phyloP scores from a whole-genome alignment of 148 eudicot species.

The Cornus controversa region DNA sequence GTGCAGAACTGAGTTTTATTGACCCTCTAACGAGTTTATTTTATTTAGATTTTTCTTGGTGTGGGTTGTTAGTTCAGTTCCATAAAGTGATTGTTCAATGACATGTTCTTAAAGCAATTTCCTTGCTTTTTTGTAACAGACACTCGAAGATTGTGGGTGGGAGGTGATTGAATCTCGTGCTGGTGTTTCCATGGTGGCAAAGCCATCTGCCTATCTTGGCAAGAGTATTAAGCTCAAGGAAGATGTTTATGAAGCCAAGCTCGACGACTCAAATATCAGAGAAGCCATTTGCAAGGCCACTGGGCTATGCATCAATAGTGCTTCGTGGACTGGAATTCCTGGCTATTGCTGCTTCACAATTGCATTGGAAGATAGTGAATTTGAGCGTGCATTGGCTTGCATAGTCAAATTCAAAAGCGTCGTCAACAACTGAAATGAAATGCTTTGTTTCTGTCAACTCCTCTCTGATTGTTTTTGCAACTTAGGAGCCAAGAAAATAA shows the following conservation, averaged over 20 bases:
- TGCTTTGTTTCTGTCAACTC: neutral
- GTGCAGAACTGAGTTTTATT: neutral
- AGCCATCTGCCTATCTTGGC: constrained; percentile 66
- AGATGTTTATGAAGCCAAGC: constrained; percentile 42
- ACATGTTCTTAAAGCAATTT: neutral
- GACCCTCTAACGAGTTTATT: neutral
- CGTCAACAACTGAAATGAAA: constrained; percentile 27
- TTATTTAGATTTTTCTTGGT: neutral
- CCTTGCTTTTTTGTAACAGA: constrained; percentile 34
- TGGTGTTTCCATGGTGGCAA: constrained; percentile 88
- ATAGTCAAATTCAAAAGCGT: constrained; percentile 53
- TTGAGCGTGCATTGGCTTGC: constrained; percentile 66
- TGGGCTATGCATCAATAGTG: constrained; percentile 80
- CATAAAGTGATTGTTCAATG: too few species aligned
- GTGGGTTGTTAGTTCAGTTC: neutral
- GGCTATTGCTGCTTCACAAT: constrained; percentile 87
- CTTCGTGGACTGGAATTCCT: constrained; percentile 88
- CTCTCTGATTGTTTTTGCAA: constrained; percentile 1
- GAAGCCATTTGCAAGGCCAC: constrained; percentile 70
- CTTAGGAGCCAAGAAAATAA: constrained; percentile 9
- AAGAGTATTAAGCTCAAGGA: constrained; percentile 50
- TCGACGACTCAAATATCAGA: constrained; percentile 65
- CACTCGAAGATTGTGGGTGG: constrained; percentile 86
- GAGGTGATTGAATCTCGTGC: constrained; percentile 72
- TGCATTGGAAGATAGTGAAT: constrained; percentile 73